Conservation (phyloP, 2,329 filamentous ascomycete genomes). For the Tolypocladium tundrense region DNA sequence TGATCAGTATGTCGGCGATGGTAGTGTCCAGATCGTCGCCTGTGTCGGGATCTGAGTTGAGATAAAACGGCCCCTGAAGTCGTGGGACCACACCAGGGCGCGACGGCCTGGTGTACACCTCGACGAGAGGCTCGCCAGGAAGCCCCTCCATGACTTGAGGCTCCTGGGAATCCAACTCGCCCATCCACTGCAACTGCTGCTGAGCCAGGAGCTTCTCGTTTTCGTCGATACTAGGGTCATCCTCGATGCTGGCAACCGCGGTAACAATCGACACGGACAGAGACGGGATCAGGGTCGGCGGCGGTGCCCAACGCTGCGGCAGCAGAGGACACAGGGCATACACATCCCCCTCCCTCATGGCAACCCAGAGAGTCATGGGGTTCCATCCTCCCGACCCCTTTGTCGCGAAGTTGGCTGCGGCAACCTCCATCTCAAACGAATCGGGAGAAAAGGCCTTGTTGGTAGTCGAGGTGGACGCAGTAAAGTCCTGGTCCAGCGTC, state of each 20-base stretch:
- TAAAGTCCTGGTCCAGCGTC: constrained; percentile 72
- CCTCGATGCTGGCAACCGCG: constrained; percentile 53
- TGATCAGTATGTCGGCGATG: constrained; percentile 51
- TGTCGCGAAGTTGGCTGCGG: constrained; percentile 69
- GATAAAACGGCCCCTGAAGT: constrained; percentile 52
- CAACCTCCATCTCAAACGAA: constrained; percentile 86
- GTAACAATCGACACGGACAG: constrained; percentile 75
- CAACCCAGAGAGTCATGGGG: constrained; percentile 91
- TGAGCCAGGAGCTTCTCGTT: constrained; percentile 47
- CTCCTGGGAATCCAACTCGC: constrained; percentile 53
- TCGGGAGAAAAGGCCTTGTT: constrained; percentile 83
- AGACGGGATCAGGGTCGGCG: constrained; percentile 67
- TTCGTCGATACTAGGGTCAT: constrained; percentile 43
- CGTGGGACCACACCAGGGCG: constrained; percentile 48
- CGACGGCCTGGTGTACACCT: constrained; percentile 47
- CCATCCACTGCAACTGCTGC: constrained; percentile 59
- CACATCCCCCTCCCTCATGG: constrained; percentile 88
- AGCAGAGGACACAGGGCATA: constrained; percentile 89
- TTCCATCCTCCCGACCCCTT: constrained; percentile 74
- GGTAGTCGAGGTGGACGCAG: constrained; percentile 61
- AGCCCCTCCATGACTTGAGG: constrained; percentile 42
- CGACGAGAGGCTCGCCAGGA: constrained; percentile 35
- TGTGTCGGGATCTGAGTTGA: constrained; percentile 44
- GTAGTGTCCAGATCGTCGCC: constrained; percentile 47
- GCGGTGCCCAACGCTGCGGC: constrained; percentile 75